Base-by-base conservation (phyloP, 169 alveolate species). In the Besnoitia besnoiti region DNA sequence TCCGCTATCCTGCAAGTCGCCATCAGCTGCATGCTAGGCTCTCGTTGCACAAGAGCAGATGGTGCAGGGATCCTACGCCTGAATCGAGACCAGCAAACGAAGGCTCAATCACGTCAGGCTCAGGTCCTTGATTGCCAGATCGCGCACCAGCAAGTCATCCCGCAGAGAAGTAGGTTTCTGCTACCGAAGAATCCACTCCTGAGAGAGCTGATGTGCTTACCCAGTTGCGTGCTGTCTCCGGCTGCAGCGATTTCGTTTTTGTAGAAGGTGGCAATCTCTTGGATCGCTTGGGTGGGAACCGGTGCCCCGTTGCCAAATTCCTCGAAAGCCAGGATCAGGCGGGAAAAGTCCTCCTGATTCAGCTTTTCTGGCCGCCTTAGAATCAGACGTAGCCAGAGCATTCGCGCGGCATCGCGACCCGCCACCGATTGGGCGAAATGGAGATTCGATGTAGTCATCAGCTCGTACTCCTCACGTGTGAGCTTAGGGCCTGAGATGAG, bases 281-380 rank as follows among this genome's bases (percentile, higher is more conserved):
- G 82, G 2, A 73, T 37, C 39, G 82, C 46, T 42, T 73, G 12
- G 14, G 46, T 8, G 82, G 82, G 82, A 42, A n/a, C 82, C 12
- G 82, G 82, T 8, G 47, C 82, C 16, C 82, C 82, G 39, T 16
- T 39, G 82, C 82, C 82, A n/a, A 73, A 73, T 37, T 37, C 46
- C n/a, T 73, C 82, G 47, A 73, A 73, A 16, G 82, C 10, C 24
- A 35, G 8, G 39, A 27, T 19, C 47, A 73, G 39, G 44, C 47
- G 82, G n/a, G 46, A 1, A 42, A 73, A 73, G 27, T 73, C 82
- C 24, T 24, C 46, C 16, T 19, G n/a, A 73, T 39, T 16, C 12
- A 73, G 82, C 24, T n/a, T 39, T 73, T 73, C 8, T 37, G 82
- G 82, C 24, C n/a, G 82, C 47, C n/a, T 37, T 24, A 73, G 46